phyloP scores from a whole-genome alignment of 1,284 basidiomycete genomes.

The Pascua guehoae region DNA sequence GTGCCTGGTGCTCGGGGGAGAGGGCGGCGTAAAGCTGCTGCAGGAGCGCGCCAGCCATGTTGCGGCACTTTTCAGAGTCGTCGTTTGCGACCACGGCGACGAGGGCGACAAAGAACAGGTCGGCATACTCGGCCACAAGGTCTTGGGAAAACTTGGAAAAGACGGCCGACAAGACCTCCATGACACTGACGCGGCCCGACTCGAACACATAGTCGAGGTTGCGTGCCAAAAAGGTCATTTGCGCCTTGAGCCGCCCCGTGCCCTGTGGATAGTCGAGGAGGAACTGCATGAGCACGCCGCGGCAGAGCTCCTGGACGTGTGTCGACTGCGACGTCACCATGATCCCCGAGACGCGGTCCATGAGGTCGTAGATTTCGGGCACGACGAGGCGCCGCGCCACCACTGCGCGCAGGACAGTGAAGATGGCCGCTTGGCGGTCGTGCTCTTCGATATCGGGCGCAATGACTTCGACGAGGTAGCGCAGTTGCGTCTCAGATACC shows the following conservation, averaged over 20 bases:
- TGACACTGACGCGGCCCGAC: slow-evolving; percentile 82
- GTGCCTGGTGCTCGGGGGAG: slow-evolving; percentile 58
- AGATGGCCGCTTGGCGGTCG: slow-evolving; percentile 78
- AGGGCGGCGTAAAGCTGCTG: slow-evolving; percentile 69
- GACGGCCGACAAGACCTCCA: slow-evolving; percentile 82
- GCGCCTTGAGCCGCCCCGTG: slow-evolving; percentile 77
- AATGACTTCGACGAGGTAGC: slow-evolving; percentile 80
- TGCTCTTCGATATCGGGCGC: slow-evolving; percentile 92
- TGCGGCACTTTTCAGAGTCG: slow-evolving; percentile 79
- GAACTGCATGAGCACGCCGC: slow-evolving; percentile 87
- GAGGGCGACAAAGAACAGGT: slow-evolving; percentile 86
- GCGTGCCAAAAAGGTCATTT: slow-evolving; percentile 89
- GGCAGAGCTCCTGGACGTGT: slow-evolving; percentile 86
- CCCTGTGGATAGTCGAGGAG: slow-evolving; percentile 97
- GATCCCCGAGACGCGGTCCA: slow-evolving; percentile 91
- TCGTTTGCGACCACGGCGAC: slow-evolving; percentile 95
- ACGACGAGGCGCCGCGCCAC: slow-evolving; percentile 87
- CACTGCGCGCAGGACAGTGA: slow-evolving; percentile 87
- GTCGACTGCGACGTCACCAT: slow-evolving; percentile 90
- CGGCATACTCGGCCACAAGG: slow-evolving; percentile 75
- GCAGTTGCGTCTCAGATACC: slow-evolving; percentile 83
- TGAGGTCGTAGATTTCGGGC: slow-evolving; percentile 94
- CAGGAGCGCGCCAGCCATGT: slow-evolving; percentile 79
- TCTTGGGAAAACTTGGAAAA: slow-evolving; percentile 77
- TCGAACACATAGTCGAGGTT: slow-evolving; percentile 91